These are phyloP conservation scores for Oidium heveae DNA, from an alignment of 2,329 filamentous ascomycete genomes.

Conservation along the genomic window DNA sequence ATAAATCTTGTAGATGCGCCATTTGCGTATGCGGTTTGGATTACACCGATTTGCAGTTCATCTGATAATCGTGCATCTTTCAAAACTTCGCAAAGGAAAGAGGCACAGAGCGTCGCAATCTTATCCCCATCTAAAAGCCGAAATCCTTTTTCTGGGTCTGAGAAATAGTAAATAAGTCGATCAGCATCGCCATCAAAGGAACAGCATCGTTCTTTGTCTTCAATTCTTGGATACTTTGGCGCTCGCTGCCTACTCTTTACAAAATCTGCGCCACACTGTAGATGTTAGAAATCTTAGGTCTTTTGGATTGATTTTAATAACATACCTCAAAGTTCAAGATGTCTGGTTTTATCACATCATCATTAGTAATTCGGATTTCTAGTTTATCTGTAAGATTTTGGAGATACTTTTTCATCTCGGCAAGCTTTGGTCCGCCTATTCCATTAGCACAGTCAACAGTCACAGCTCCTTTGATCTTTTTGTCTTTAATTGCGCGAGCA, in stretches of 20 bases:
- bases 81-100: constrained; percentile 76
- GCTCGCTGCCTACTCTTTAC: constrained; percentile 93
- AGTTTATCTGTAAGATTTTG: constrained; percentile 40
- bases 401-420: constrained; percentile 63
- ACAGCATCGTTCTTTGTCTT: constrained; percentile 53
- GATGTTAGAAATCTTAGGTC: constrained; percentile 4
- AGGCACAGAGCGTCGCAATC: constrained; percentile 80
- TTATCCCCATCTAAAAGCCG: constrained; percentile 88
- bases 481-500: constrained; percentile 53
- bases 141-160: constrained; percentile 60
- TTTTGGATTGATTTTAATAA: background rate
- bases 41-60: constrained; percentile 72
- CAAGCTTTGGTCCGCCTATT: constrained; percentile 76
- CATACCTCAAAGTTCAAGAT: constrained; percentile 61
- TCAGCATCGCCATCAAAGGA: constrained; percentile 92
- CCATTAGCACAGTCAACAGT: constrained; percentile 93
- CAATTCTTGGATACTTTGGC: constrained; percentile 57
- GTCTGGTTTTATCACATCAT: constrained; percentile 76
- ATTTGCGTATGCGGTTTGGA: constrained; percentile 96
- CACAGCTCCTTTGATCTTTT: constrained; percentile 46
- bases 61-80: constrained; percentile 53
- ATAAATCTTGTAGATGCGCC: constrained; percentile 86
- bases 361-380: constrained; percentile 71
- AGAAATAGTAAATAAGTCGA: constrained; percentile 84
- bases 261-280: constrained; percentile 74